Conservation (phyloP, 2,329 filamentous ascomycete genomes). For the Harringtonia aguacate region DNA sequence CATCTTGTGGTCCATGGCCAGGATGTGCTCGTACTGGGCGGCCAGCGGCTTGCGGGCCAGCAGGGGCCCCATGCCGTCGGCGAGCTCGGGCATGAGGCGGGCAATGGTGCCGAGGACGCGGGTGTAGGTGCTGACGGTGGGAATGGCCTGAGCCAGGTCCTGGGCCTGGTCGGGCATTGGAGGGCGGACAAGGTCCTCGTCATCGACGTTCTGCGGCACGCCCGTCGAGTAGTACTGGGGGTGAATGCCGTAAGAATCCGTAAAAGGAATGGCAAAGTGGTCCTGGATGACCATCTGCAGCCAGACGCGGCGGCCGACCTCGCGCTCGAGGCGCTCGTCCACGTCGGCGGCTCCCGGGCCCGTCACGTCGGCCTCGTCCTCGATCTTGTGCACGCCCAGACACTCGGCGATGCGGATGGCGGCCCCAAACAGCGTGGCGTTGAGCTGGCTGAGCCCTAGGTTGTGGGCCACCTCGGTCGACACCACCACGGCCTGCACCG, state of each 20-base stretch:
- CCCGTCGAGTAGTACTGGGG: constrained; percentile 21
- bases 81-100: constrained; percentile 18
- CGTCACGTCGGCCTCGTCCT: not conserved
- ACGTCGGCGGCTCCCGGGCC: not conserved
- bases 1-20: constrained; percentile 22
- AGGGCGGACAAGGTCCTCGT: constrained; percentile 14
- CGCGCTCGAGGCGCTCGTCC: constrained; percentile 14
- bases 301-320: constrained; percentile 25
- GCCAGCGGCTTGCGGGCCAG: constrained; percentile 16
- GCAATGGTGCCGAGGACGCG: constrained; percentile 19
- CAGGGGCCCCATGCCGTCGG: constrained; percentile 22
- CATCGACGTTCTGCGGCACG: constrained; percentile 20
- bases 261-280: constrained; percentile 23
- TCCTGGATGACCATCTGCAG: constrained; percentile 26
- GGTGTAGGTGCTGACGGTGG: constrained; percentile 15
- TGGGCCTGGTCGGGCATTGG: not conserved
- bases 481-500: constrained; percentile 24
- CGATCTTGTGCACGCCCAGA: constrained; percentile 13
- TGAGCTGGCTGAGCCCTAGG: constrained; percentile 21
- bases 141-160: too few species aligned
- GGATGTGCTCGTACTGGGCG: constrained; percentile 21
- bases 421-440: constrained; percentile 21
- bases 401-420: constrained; percentile 22
- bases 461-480: constrained; percentile 26
- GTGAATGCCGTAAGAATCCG: constrained; percentile 24